Evolutionary conservation across 768 basidiomycete genomes (phyloP).

Genomic region (Xerocomus brunneocitrinus): DNA sequence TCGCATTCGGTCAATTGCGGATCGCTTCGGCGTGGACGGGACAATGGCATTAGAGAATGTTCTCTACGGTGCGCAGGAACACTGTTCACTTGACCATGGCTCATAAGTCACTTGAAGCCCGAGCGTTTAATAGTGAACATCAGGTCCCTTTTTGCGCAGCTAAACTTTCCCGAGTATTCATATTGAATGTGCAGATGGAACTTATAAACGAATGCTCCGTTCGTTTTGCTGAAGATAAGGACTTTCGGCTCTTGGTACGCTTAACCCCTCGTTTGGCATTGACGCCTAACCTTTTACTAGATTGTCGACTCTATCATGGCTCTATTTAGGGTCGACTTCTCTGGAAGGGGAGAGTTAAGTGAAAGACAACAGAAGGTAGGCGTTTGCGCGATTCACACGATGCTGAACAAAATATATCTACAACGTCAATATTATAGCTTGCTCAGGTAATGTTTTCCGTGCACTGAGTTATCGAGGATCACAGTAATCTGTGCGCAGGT

Average conservation of each 20-base stretch:
- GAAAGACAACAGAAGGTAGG: constrained; percentile 87
- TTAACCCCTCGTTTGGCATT: neutral
- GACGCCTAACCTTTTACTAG: constrained; percentile 35
- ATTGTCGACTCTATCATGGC: constrained; percentile 98
- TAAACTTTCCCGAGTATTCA: constrained; percentile 1
- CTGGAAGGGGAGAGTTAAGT: constrained; percentile 89
- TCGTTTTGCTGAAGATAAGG: constrained; percentile 87
- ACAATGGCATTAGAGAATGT: constrained; percentile 86
- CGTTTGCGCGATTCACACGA: neutral
- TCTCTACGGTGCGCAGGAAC: constrained; percentile 60
- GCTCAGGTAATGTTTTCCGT: constrained; percentile 56
- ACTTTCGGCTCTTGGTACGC: constrained; percentile 64
- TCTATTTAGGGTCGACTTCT: constrained; percentile 89
- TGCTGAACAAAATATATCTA: constrained; percentile 1
- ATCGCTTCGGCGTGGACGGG: constrained; percentile 90
- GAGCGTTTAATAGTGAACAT: constrained; percentile 90
- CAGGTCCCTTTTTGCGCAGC: constrained; percentile 48
- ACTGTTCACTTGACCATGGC: neutral
- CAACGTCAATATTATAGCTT: constrained; percentile 44
- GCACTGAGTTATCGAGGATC: neutral
- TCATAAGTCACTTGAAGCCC: constrained; percentile 44
- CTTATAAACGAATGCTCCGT: constrained; percentile 85
- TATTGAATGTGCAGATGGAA: constrained; percentile 60
- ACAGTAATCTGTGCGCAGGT: constrained; percentile 43
- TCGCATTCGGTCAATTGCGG: constrained; percentile 85